Base-by-base conservation (phyloP, 1,139 yeast genomes). In the Kodamaea alishanica region DNA sequence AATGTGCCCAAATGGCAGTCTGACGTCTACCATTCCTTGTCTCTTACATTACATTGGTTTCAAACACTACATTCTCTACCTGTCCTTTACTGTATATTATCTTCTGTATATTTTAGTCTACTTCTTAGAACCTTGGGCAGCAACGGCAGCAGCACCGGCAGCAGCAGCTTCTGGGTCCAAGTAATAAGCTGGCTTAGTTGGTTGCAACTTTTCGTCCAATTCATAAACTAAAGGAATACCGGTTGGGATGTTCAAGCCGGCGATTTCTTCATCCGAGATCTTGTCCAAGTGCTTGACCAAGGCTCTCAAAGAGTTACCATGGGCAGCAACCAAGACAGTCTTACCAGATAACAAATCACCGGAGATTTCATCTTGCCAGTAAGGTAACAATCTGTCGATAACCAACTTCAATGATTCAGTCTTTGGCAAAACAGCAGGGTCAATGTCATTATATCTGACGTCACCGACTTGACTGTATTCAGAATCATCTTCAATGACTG, bases 101-200 rank as follows among this genome's bases (percentile, higher is more conserved):
- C 4, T 7, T n/a, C 15, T 10, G 12, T 10, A 23, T 15, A 15
- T 15, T 11, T 23, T 28, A 26, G 25, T 25, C n/a, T 67, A 68
- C 58, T 70, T 67, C 65, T 71, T 72, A 32, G 69, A 55, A 68
- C 97, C 97, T 77, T 90, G 97, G 61, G 88, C 88, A 58, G 97
- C 97, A 55, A 90, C 97, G 45, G 97, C 97, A 60, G 97, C 97
- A 52, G 97, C 97, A 77, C 97, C 97, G 44, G 97, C 97, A 51
- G 89, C 96, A 63, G 97, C 97, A 61, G 97, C 97, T 75, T 88
- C 97, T 58, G 97, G 97, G 74, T 90, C 97, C 73, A 90, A 84
- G 82, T 90, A 90, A 79, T 89, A 87, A 56, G 95, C 84, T 52
- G 90, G 87, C 81, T 89, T 89, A 63, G 83, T 75, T 71, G 97